A percentile compares a stretch with the other conserved stretches of the same genome.
Conservation (phyloP, 805 yeast species). For the Metschnikowia gruessii region DNA sequence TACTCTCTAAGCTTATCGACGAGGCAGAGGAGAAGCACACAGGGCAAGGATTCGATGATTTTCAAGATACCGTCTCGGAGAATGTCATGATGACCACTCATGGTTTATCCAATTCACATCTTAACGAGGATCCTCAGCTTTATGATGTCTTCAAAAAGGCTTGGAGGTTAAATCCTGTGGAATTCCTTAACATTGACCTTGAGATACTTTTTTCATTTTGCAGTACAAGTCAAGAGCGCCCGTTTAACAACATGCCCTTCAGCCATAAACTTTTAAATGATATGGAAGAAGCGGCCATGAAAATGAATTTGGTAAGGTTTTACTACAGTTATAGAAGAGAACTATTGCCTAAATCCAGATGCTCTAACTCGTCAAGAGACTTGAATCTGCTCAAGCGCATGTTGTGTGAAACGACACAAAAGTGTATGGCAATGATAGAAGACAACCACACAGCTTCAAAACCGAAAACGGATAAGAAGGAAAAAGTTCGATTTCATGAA, state of each 20-base stretch:
- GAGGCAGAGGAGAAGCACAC: slow-evolving; percentile 17
- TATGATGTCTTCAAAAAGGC: slow-evolving; percentile 8
- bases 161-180: slow-evolving; percentile 14
- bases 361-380: neutral
- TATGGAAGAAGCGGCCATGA: slow-evolving; percentile 14
- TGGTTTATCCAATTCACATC: neutral
- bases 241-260: slow-evolving; percentile 6
- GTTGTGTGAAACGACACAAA: slow-evolving; percentile 1
- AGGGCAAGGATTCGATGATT: slow-evolving; percentile 15
- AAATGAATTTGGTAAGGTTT: slow-evolving; percentile 15
- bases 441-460: neutral
- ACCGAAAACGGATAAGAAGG: neutral
- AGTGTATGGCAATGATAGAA: neutral
- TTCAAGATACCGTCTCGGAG: slow-evolving; percentile 17
- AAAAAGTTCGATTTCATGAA: too few relatives aligned
- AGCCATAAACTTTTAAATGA: slow-evolving; percentile 3
- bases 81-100: slow-evolving; percentile 1
- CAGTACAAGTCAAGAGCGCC: slow-evolving; percentile 6
- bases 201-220: slow-evolving; percentile 10
- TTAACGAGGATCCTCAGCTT: slow-evolving; percentile 9
- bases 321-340: slow-evolving; percentile 10
- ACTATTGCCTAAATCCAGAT: neutral
- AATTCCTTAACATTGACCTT: slow-evolving; percentile 10
- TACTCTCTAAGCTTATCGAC: slow-evolving; percentile 6
- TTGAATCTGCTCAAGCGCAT: neutral